Base-by-base conservation (phyloP, 2,329 filamentous ascomycete species). In the Trichoderma citrinoviride region DNA sequence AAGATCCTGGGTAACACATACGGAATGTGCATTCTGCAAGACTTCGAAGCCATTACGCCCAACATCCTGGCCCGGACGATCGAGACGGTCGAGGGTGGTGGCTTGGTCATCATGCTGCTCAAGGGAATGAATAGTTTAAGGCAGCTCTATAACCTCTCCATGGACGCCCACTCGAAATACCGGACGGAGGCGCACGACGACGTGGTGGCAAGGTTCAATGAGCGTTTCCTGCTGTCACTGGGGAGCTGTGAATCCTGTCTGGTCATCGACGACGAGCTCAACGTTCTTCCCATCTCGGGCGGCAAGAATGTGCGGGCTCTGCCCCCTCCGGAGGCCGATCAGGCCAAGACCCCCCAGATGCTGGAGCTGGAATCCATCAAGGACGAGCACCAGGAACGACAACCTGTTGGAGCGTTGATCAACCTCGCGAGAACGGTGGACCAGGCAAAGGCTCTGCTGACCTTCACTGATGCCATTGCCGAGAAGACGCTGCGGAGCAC, bases 1-100 rank as follows among this genome's bases (percentile, higher is more conserved):
- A 98, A 97, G 83, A 97, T 99, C 74, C 80, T 98, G 64, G 95
- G 95, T 76, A 96, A 98, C 77, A 99, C 95, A 49, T 99, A 95
- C 75, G 94, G 94, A 75, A 97, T 97, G 92, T 97, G 93, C 77
- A 96, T 99, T 69, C 80, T 99, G 71, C 95, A 99, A 77, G 95
- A 99, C 75, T 99, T 99, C 73, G 95, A 99, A 78, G 95, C 93
- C 46, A 86, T 99, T 70, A 99, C 95, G 10, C 95, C 95, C n/a
- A 99, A 99, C 75, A 84, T 97, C 69, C 85, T 99, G 37, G 95
- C 95, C 23, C 87, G 94, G 67, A 97, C 93, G 1, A 92, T 99
- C 70, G 96, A 99, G 80, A 99, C 96, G 0, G 96, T 99, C 5
- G 94, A 99, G 77, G 95, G 96, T 69, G 95, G 95, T 68, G 95